Conservation (phyloP, 495 filamentous ascomycete genomes). For the Penicillium pulvis region DNA sequence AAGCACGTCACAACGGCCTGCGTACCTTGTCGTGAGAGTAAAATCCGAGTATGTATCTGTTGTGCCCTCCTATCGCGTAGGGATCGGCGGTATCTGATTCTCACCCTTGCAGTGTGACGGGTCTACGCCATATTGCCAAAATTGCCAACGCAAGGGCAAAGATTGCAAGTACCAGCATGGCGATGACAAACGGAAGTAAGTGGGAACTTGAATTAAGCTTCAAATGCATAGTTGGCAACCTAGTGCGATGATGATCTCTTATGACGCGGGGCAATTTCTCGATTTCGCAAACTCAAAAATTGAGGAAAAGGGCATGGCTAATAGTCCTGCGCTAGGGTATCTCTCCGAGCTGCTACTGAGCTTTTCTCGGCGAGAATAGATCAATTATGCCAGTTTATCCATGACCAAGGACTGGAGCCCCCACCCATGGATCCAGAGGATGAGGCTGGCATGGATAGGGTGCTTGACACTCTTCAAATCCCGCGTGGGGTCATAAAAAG, state of each 20-base stretch:
- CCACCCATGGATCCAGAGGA: slow-evolving; percentile 49
- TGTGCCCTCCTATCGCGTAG: background rate
- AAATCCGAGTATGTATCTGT: slow-evolving; percentile 42
- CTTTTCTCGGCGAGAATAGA: slow-evolving; percentile 50
- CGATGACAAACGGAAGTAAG: slow-evolving; percentile 53
- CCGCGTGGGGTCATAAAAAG: slow-evolving; percentile 30
- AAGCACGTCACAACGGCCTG: slow-evolving; percentile 52
- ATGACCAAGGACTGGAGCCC: slow-evolving; percentile 43
- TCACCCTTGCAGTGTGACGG: slow-evolving; percentile 43
- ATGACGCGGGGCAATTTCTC: background rate
- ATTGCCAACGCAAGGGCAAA: slow-evolving; percentile 50
- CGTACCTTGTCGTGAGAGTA: slow-evolving; percentile 53
- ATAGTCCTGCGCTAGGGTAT: slow-evolving; percentile 37
- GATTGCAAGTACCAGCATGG: slow-evolving; percentile 52
- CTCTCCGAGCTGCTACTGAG: slow-evolving; percentile 50
- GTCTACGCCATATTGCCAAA: slow-evolving; percentile 47
- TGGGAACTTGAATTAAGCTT: background rate
- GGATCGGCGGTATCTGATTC: slow-evolving; percentile 11
- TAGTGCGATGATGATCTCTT: background rate
- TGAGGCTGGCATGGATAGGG: slow-evolving; percentile 46
- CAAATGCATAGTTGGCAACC: background rate
- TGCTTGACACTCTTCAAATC: slow-evolving; percentile 49
- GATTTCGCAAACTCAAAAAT: background rate
- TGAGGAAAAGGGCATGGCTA: slow-evolving; percentile 1
- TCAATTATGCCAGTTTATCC: slow-evolving; percentile 49